A percentile compares a stretch with the other conserved stretches of the same genome.
Evolutionary conservation across 1,284 basidiomycete genomes (phyloP).

Genomic region (Naganishia sp.): DNA sequence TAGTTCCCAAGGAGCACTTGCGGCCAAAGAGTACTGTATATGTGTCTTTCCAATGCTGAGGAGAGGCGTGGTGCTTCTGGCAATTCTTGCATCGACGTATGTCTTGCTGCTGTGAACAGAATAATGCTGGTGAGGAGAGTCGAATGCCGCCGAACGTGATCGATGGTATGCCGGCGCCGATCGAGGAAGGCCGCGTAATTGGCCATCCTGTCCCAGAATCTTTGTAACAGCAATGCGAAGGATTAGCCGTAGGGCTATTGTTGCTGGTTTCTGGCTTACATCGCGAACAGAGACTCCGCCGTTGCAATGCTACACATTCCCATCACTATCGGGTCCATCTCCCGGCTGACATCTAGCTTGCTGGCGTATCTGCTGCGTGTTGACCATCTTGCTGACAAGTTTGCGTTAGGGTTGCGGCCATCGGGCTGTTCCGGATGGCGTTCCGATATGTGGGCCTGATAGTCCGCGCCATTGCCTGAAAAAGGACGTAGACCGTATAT

Average conservation of each 20-base stretch:
- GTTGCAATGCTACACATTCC: slow-evolving; percentile 20
- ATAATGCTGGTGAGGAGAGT: slow-evolving; percentile 19
- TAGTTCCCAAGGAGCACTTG: slow-evolving; percentile 6
- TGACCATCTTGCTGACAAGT: slow-evolving; percentile 13
- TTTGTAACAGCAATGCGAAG: neutral
- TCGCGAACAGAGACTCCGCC: slow-evolving; percentile 14
- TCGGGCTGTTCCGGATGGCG: neutral
- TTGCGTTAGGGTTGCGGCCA: neutral
- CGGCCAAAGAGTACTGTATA: slow-evolving; percentile 25
- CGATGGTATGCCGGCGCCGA: slow-evolving; percentile 3
- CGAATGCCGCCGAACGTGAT: slow-evolving; percentile 15
- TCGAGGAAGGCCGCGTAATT: slow-evolving; percentile 26
- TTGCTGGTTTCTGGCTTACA: neutral
- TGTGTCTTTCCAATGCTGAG: slow-evolving; percentile 19
- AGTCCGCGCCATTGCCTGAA: too few species aligned
- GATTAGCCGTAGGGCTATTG: neutral
- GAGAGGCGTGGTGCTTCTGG: neutral
- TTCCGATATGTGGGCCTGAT: neutral
- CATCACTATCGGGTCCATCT: slow-evolving; percentile 23
- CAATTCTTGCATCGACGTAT: slow-evolving; percentile 5
- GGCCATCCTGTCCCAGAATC: slow-evolving; percentile 23
- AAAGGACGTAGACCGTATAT: too few species aligned
- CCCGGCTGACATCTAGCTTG: slow-evolving; percentile 20
- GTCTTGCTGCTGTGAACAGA: slow-evolving; percentile 15
- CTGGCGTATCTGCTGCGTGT: slow-evolving; percentile 18